Evolutionary conservation across 78 protist genomes (phyloP), one percentile per base, ranked within the genome.

Genomic region (Isochrysis galbana): DNA sequence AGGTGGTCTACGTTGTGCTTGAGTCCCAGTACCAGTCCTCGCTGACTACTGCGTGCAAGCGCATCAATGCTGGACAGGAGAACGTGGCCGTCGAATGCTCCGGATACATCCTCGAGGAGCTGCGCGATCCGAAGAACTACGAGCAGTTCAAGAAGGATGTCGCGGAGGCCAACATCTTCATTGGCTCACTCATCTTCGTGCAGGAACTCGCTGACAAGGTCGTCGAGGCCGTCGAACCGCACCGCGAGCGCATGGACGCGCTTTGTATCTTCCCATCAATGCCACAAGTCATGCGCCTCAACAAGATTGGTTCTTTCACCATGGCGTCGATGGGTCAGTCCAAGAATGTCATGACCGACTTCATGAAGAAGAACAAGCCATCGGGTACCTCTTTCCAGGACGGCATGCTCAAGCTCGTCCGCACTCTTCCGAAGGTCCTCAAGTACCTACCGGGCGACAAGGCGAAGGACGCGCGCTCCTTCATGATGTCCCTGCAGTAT

Each of bases 151-250:
- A 87, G 91, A 21, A n/a, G 26, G 91, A 92, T 46, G 88, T 92
- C 11, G 89, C 48, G 25, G 78, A 72, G 25, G 94, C 94, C 32
- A 87, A 92, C 87, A 72, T 92, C 46, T 92, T 92, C 91, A 92
- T 92, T 38, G 94, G 94, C 78, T 92, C 94, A 41, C 91, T 92
- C 91, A 92, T 92, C 72, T 92, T 92, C 87, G 91, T 92, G 39
- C 91, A 91, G 87, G 91, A 92, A 78, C 91, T 92, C 47, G 94
- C 94, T 14, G 94, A 92, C 84, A 92, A 92, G 94, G 91, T 92
- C 32, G 94, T 92, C 17, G 94, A 41, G 22, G 94, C 83, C 19
- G 94, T 92, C 36, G 61, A 39, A 91, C 94, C 94, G 45, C 41
- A 45, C n/a, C 94, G 94, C 78, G 94, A 92, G 61, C 0, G 17